Percentiles rank a stretch among this genome's conserved stretches.
Evolutionary conservation across 805 yeast species (phyloP).

Genomic region (Candida golubevii): DNA sequence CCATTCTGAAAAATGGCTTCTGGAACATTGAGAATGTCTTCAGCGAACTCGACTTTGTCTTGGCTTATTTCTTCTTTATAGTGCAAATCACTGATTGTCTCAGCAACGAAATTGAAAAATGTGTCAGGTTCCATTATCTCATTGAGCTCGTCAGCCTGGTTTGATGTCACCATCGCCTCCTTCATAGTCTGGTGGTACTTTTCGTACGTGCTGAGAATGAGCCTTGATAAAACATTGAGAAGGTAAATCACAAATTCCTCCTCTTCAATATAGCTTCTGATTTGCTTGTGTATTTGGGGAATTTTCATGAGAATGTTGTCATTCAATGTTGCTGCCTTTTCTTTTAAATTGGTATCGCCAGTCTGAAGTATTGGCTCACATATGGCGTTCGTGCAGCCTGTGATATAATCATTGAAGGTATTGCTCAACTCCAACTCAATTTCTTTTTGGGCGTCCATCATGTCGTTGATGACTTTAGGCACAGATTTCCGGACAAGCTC

Average conservation of each 20-base stretch:
- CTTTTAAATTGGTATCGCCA: slow-evolving; percentile 18
- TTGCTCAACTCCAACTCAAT: slow-evolving; percentile 68
- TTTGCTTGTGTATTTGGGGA: slow-evolving; percentile 51
- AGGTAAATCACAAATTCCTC: slow-evolving; percentile 33
- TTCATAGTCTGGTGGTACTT: slow-evolving; percentile 40
- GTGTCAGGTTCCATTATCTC: slow-evolving; percentile 64
- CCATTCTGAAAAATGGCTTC: slow-evolving; percentile 6
- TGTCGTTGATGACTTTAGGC: slow-evolving; percentile 75
- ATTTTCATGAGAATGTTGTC: slow-evolving; percentile 49
- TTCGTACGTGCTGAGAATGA: slow-evolving; percentile 55
- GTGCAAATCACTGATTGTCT: slow-evolving; percentile 21
- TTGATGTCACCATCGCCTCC: slow-evolving; percentile 19
- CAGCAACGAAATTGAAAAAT: slow-evolving; percentile 46
- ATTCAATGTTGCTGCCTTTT: slow-evolving; percentile 40
- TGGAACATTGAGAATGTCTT: slow-evolving; percentile 23
- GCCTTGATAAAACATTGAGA: slow-evolving; percentile 38
- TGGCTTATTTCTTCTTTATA: slow-evolving; percentile 1
- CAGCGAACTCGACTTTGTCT: slow-evolving; percentile 23
- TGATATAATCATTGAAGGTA: slow-evolving; percentile 65
- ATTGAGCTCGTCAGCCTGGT: slow-evolving; percentile 30
- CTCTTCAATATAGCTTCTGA: slow-evolving; percentile 55
- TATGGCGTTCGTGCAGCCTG: slow-evolving; percentile 42
- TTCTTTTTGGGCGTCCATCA: slow-evolving; percentile 73
- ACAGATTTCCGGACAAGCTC: slow-evolving; percentile 61
- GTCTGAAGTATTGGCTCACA: slow-evolving; percentile 37